These are phyloP conservation scores for Agastache rugosa DNA, from an alignment of 257 asterid species.

Conservation along the genomic window DNA sequence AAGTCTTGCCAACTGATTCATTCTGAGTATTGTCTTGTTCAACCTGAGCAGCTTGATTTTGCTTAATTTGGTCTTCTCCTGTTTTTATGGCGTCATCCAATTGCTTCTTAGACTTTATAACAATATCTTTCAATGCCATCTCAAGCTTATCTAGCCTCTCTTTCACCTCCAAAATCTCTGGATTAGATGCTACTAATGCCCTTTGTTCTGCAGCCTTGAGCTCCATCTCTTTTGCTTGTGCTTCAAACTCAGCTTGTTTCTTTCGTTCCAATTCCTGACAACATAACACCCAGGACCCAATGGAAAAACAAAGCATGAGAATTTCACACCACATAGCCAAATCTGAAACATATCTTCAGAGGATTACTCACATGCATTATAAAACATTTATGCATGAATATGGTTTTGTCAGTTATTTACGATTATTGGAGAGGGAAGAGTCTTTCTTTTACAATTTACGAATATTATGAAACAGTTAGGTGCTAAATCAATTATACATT, in stretches of 20 bases:
- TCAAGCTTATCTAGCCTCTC: slow-evolving; percentile 80
- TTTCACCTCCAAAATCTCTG: slow-evolving; percentile 72
- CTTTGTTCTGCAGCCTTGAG: slow-evolving; percentile 62
- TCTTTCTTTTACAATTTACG: not conserved
- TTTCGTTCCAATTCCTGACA: slow-evolving; percentile 71
- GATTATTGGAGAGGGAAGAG: slow-evolving; percentile 13
- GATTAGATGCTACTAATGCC: slow-evolving; percentile 59
- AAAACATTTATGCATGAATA: slow-evolving; percentile 17
- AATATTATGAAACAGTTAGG: not conserved
- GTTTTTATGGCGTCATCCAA: slow-evolving; percentile 34
- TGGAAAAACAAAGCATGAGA: slow-evolving; percentile 22
- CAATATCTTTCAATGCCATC: slow-evolving; percentile 66
- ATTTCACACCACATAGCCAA: slow-evolving; percentile 2
- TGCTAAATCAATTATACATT: not conserved
- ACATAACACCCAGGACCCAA: slow-evolving; percentile 10
- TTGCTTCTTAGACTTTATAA: slow-evolving; percentile 53
- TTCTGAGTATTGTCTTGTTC: slow-evolving; percentile 30
- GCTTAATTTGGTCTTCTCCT: slow-evolving; percentile 29
- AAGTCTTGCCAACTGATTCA: slow-evolving; percentile 31
- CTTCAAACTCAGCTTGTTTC: slow-evolving; percentile 89
- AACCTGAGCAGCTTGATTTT: slow-evolving; percentile 35
- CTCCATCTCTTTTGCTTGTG: slow-evolving; percentile 84
- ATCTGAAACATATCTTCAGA: slow-evolving; percentile 24
- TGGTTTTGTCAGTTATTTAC: slow-evolving; percentile 11
- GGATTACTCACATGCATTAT: slow-evolving; percentile 17